Evolutionary conservation across 2,329 filamentous ascomycete genomes (phyloP).

Genomic region (Scedosporium boydii): DNA sequence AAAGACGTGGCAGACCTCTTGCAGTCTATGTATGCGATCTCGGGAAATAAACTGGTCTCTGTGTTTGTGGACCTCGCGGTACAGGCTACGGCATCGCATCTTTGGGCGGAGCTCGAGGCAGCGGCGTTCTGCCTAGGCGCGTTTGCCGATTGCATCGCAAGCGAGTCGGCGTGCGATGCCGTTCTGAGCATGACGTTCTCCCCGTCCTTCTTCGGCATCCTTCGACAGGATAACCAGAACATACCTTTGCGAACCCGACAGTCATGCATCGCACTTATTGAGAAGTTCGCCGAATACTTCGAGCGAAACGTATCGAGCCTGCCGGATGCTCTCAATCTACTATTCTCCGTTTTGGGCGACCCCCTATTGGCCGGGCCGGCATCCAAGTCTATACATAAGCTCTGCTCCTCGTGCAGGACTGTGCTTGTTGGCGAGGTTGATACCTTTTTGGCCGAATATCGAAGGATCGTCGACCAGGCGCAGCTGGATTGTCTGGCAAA

Average conservation of each 20-base stretch:
- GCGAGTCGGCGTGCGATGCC: conserved; percentile 47
- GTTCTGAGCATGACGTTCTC: conserved; percentile 53
- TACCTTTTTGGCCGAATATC: conserved; percentile 64
- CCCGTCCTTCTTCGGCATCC: conserved; percentile 45
- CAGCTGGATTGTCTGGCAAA: conserved; percentile 57
- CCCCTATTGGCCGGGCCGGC: conserved; percentile 54
- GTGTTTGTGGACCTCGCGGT: conserved; percentile 42
- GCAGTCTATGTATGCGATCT: conserved; percentile 58
- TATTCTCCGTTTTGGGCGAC: conserved; percentile 61
- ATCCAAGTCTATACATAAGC: conserved; percentile 62
- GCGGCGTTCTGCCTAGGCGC: conserved; percentile 55
- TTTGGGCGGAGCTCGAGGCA: conserved; percentile 53
- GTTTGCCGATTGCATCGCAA: conserved; percentile 55
- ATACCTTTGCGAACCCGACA: conserved; percentile 56
- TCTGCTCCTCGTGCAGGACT: conserved; percentile 67
- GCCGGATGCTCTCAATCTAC: conserved; percentile 60
- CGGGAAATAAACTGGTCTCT: conserved; percentile 44
- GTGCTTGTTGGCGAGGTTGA: conserved; percentile 57
- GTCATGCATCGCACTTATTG: conserved; percentile 60
- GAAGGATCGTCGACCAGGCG: conserved; percentile 45
- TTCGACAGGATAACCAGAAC: conserved; percentile 35
- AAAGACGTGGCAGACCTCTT: conserved; percentile 74
- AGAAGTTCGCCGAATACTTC: conserved; percentile 69
- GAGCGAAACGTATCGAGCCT: conserved; percentile 58
- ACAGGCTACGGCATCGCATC: conserved; percentile 17